A percentile compares a stretch with the other conserved stretches of the same genome.
Evolutionary conservation across 495 filamentous ascomycete species (phyloP).

Genomic region (Daldinia bambusicola): DNA sequence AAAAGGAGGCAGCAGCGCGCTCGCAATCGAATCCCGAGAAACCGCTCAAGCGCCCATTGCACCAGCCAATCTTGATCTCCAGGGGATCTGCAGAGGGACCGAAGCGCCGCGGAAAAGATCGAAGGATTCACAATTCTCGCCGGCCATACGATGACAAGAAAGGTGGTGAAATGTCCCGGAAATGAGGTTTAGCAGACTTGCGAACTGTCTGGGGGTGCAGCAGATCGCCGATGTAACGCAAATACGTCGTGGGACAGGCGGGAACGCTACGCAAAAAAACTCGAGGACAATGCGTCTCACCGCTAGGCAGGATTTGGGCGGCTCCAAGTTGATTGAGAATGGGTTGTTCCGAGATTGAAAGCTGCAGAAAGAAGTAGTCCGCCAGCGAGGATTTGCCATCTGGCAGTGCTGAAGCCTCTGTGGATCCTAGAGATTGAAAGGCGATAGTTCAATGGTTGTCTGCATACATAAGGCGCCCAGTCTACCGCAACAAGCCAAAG

Average conservation of each 20-base stretch:
- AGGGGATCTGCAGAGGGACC: conserved; percentile 51
- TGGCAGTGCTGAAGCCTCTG: conserved; percentile 54
- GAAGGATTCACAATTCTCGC: conserved; percentile 45
- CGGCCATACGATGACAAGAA: conserved; percentile 47
- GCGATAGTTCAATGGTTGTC: conserved; percentile 47
- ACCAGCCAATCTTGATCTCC: conserved; percentile 62
- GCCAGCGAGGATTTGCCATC: conserved; percentile 62
- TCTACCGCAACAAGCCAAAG: conserved; percentile 39
- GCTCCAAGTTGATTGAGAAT: conserved; percentile 44
- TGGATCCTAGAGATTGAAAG: conserved; percentile 48
- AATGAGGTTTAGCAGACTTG: conserved; percentile 42
- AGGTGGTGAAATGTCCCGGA: conserved; percentile 45
- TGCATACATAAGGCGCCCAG: conserved; percentile 37
- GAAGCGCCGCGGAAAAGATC: conserved; percentile 44
- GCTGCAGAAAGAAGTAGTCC: conserved; percentile 47
- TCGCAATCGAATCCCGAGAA: conserved; percentile 59
- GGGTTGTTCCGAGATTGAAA: conserved; percentile 44
- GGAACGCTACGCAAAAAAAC: conserved; percentile 35
- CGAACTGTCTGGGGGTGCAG: conserved; percentile 40
- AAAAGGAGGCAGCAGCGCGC: conserved; percentile 64
- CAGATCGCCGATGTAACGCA: conserved; percentile 43
- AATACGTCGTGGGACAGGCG: conserved; percentile 39
- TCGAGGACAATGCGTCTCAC: conserved; percentile 40
- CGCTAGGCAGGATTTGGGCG: conserved; percentile 43
- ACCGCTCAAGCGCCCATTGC: conserved; percentile 64